Evolutionary conservation across 495 filamentous ascomycete genomes (phyloP), one percentile per base, ranked within the genome.

Genomic region (Penicillium cosmopolitanum): DNA sequence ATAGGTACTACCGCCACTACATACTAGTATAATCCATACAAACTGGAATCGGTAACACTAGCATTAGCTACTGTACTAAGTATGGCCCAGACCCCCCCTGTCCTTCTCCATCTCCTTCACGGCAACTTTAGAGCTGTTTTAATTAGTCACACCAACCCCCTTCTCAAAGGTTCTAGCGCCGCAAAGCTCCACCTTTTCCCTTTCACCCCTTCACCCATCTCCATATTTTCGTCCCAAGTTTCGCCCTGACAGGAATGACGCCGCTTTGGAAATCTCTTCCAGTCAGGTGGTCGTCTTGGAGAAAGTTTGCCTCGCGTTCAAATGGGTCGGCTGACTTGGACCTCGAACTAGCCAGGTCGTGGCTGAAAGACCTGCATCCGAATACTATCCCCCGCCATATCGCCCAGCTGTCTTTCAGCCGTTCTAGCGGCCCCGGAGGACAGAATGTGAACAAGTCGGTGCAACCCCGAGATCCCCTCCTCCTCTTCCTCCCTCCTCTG

Each of bases 361-460:
- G 95, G 94, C 84, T 88, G 35, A 71, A 79, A 35, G 78, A 79
- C 10, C 89, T 96, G 66, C 77, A 83, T 54, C 67, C 80, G 18
- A 79, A 79, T 18, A 80, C 77, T 11, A 82, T 97, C 38, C 91
- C 91, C 34, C 84, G 78, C 53, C 80, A 82, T 47, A 66, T 84
- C 48, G 84, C 88, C 53, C 83, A 86, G 52, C 75, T 94, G 21
- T 85, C 80, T 7, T 97, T 88, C 71, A 91, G 90, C 59, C 83
- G 92, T 23, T 93, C 94, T n/a, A 91, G 91, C 56, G 95, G 95
- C 0, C 90, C 94, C 10, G 95, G 95, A 18, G 95, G 95, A 6
- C 95, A 98, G 68, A 94, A 97, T 76, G 91, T 95, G 46, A 98
- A 98, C 74, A 97, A 97, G 94, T 97, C 79, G 60, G 85, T 80